phyloP scores from a whole-genome alignment of 345 rosid species.

The Erucastrum elatum region DNA sequence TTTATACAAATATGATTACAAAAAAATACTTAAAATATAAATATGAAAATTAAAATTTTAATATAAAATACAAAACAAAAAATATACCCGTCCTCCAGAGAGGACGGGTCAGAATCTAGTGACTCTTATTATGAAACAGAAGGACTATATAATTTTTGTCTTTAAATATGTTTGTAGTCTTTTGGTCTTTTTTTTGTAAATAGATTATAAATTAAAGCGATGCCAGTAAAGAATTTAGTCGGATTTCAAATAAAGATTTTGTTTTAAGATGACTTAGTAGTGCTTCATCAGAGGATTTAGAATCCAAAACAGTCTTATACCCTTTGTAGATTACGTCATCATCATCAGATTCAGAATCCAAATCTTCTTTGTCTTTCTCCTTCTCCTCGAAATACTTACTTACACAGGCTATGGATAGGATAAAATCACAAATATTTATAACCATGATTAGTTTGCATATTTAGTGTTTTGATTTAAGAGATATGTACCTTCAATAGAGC shows the following conservation, averaged over 20 bases:
- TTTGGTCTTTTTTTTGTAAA: neutral
- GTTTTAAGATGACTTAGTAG: constrained; percentile 44
- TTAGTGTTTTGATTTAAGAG: neutral
- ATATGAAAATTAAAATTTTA: too few relatives aligned
- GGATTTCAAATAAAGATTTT: neutral
- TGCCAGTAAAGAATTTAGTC: neutral
- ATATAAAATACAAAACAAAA: too few relatives aligned
- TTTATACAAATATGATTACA: too few relatives aligned
- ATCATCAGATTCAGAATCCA: constrained; percentile 27
- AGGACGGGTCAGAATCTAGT: too few relatives aligned
- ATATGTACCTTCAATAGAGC: constrained; percentile 59
- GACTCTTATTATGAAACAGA: too few relatives aligned
- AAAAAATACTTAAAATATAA: too few relatives aligned
- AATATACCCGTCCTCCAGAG: too few relatives aligned
- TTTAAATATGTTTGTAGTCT: neutral
- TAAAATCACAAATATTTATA: neutral
- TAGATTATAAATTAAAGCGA: neutral
- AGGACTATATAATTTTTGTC: neutral
- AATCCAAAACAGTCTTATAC: constrained; percentile 71
- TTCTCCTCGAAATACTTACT: constrained; percentile 53
- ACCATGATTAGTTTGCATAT: neutral
- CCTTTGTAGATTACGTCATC: constrained; percentile 70
- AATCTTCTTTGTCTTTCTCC: constrained; percentile 35
- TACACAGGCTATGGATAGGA: constrained; percentile 54
- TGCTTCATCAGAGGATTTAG: constrained; percentile 74